phyloP scores from a whole-genome alignment of 2,329 filamentous ascomycete species.

The Colletotrichum sp. region DNA sequence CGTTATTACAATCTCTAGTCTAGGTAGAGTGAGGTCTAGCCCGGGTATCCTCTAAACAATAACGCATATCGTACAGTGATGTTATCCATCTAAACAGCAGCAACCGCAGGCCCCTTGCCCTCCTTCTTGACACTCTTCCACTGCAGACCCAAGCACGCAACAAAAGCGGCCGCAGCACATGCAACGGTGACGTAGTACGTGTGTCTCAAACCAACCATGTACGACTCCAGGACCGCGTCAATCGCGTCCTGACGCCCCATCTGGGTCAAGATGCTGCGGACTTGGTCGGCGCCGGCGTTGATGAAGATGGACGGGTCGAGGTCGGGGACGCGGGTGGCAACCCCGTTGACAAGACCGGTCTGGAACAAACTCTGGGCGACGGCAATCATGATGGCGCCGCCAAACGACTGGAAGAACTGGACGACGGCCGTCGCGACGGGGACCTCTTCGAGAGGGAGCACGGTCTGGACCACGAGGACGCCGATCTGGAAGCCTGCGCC shows the following conservation, averaged over 20 bases:
- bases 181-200: slow-evolving; percentile 58
- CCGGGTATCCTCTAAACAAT: slow-evolving; percentile 10
- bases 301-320: slow-evolving; percentile 54
- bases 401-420: slow-evolving; percentile 68
- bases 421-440: slow-evolving; percentile 57
- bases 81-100: slow-evolving; percentile 17
- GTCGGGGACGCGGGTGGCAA: slow-evolving; percentile 48
- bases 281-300: slow-evolving; percentile 57
- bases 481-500: slow-evolving; percentile 54
- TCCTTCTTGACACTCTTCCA: slow-evolving; percentile 61
- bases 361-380: slow-evolving; percentile 72
- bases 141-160: slow-evolving; percentile 46
- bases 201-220: slow-evolving; percentile 53
- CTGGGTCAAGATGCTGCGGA: slow-evolving; percentile 45
- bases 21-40: neutral
- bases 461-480: slow-evolving; percentile 57
- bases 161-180: slow-evolving; percentile 50
- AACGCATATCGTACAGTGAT: neutral
- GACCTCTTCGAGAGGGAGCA: slow-evolving; percentile 51
- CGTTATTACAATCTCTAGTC: neutral
- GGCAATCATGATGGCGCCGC: slow-evolving; percentile 69
- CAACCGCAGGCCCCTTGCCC: slow-evolving; percentile 29
- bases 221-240: slow-evolving; percentile 49
- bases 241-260: slow-evolving; percentile 46
- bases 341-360: slow-evolving; percentile 61